Evolutionary conservation across 1,284 basidiomycete species (phyloP).

Genomic region (Cryptococcus sp.): DNA sequence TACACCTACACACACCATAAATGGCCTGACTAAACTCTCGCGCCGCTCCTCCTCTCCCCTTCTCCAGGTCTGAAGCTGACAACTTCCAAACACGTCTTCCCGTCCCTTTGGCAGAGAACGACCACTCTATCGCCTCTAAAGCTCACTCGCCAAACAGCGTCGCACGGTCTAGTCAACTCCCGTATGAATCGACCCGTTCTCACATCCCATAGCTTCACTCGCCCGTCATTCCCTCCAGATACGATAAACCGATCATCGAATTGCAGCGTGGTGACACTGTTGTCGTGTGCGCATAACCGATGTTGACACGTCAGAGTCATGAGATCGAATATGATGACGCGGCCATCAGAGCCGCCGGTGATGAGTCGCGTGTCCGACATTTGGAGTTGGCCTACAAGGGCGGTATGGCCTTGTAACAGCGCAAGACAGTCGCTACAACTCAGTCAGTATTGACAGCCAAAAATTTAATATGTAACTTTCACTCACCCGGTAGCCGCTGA

Average conservation of each 20-base stretch:
- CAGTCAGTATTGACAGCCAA: neutral
- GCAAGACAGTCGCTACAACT: slow-evolving; percentile 70
- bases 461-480: neutral
- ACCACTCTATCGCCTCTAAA: slow-evolving; percentile 77
- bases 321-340: slow-evolving; percentile 86
- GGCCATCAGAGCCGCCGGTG: slow-evolving; percentile 91
- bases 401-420: slow-evolving; percentile 88
- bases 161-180: slow-evolving; percentile 72
- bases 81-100: slow-evolving; percentile 87
- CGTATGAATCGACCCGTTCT: slow-evolving; percentile 69
- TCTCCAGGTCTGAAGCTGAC: slow-evolving; percentile 50
- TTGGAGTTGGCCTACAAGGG: slow-evolving; percentile 91
- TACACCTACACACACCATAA: too few species aligned
- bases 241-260: slow-evolving; percentile 73
- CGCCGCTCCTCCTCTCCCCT: slow-evolving; percentile 8
- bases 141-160: slow-evolving; percentile 85
- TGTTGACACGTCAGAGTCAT: slow-evolving; percentile 57
- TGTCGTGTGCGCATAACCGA: slow-evolving; percentile 72
- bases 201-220: slow-evolving; percentile 82
- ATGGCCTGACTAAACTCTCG: too few species aligned
- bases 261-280: slow-evolving; percentile 85
- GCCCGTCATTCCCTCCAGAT: slow-evolving; percentile 80
- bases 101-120: slow-evolving; percentile 77
- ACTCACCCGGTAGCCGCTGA: slow-evolving; percentile 73
- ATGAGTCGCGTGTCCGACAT: slow-evolving; percentile 72